phyloP scores from a whole-genome alignment of 2,329 filamentous ascomycete genomes.

The Fusarium solani-melongenae region DNA sequence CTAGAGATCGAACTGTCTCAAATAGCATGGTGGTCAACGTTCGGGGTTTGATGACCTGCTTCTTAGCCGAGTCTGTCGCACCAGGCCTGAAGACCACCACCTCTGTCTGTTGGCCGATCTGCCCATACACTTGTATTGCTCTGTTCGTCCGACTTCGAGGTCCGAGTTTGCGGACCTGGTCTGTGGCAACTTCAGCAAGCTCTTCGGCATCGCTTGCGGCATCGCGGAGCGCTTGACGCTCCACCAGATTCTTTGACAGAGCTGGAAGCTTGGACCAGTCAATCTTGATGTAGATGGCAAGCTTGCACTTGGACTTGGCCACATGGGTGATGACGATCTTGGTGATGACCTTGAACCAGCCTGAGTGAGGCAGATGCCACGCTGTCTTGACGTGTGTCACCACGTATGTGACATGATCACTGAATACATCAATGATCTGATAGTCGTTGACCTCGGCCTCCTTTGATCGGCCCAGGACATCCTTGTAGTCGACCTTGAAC shows the following conservation, averaged over 20 bases:
- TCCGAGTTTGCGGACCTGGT: constrained; percentile 81
- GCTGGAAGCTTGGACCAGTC: constrained; percentile 81
- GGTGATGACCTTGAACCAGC: constrained; percentile 82
- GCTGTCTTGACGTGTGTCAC: constrained; percentile 71
- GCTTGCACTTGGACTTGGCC: constrained; percentile 90
- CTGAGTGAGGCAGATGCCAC: constrained; percentile 88
- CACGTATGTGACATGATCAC: constrained; percentile 78
- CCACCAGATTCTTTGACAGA: constrained; percentile 70
- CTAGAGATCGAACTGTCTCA: constrained; percentile 78
- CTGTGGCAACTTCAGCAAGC: constrained; percentile 78
- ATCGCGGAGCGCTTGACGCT: constrained; percentile 80
- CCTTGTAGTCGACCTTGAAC: constrained; percentile 77
- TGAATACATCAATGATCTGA: constrained; percentile 86
- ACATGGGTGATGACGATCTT: constrained; percentile 96
- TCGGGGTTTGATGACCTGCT: constrained; percentile 69
- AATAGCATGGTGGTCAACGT: constrained; percentile 76
- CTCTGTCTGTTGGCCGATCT: constrained; percentile 75
- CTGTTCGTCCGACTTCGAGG: constrained; percentile 79
- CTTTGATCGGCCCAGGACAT: constrained; percentile 72
- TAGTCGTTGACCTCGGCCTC: constrained; percentile 78
- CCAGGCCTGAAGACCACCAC: constrained; percentile 69
- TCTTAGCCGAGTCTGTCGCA: constrained; percentile 59
- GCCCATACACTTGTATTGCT: constrained; percentile 82
- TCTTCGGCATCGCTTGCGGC: constrained; percentile 78
- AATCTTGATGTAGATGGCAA: constrained; percentile 88